These are phyloP conservation scores for Cryptococcus jaspeensis DNA, from an alignment of 1,284 basidiomycete species.

Conservation along the genomic window DNA sequence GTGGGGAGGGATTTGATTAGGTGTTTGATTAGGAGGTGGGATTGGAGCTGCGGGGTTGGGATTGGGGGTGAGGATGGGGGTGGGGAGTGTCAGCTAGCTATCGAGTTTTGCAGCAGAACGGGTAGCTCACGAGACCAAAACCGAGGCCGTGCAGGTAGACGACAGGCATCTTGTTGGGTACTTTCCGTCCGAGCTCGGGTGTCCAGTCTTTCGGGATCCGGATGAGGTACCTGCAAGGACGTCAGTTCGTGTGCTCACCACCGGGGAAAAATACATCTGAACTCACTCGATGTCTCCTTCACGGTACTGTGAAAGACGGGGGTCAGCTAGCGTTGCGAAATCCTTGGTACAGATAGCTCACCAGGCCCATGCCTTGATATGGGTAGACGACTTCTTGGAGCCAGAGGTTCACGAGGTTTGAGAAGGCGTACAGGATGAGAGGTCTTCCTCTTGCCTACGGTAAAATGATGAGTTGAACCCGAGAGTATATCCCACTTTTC, in stretches of 20 bases:
- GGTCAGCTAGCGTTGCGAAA: no score
- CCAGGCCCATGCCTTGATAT: constrained; percentile 31
- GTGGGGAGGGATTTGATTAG: constrained; percentile 57
- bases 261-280: not conserved
- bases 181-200: constrained; percentile 42
- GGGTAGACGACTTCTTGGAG: constrained; percentile 35
- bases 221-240: constrained; percentile 64
- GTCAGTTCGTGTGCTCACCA: not conserved
- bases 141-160: constrained; percentile 86
- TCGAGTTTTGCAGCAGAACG: not conserved
- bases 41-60: constrained; percentile 54
- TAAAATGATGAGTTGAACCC: not conserved
- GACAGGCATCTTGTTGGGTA: constrained; percentile 61
- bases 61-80: not conserved
- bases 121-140: constrained; percentile 59
- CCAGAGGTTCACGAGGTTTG: constrained; percentile 58
- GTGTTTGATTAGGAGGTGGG: constrained; percentile 49
- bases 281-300: constrained; percentile 53
- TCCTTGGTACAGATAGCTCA: no score
- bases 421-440: constrained; percentile 65
- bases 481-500: not conserved
- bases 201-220: constrained; percentile 68
- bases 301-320: constrained; percentile 25
- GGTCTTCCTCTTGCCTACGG: constrained; percentile 59
- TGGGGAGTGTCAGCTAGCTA: not conserved